These are phyloP conservation scores for Dendrobium nobile DNA, from an alignment of 106 monocot species.

Conservation along the genomic window DNA sequence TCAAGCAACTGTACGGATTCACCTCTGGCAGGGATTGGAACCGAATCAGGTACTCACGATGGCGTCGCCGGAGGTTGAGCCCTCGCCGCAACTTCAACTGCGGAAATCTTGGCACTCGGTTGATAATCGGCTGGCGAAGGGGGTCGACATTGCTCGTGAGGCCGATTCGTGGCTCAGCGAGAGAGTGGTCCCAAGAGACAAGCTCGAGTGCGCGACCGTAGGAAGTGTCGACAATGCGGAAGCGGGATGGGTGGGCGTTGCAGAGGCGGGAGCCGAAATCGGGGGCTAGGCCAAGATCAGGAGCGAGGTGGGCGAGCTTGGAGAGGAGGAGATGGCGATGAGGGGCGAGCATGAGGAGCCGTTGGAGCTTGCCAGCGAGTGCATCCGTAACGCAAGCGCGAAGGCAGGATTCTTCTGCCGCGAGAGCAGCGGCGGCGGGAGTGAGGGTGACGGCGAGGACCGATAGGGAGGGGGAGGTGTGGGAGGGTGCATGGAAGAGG, in stretches of 20 bases:
- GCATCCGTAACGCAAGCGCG: conserved; percentile 15
- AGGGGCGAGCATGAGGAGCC: conserved; percentile 60
- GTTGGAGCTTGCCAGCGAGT: conserved; percentile 68
- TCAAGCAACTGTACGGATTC: conserved; percentile 30
- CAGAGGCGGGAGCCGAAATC: conserved; percentile 70
- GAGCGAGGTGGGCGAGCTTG: conserved; percentile 73
- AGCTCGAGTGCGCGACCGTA: conserved; percentile 73
- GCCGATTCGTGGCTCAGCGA: conserved; percentile 15
- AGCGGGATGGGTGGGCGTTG: conserved; percentile 48
- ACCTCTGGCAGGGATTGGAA: conserved; percentile 52
- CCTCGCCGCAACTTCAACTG: conserved; percentile 51
- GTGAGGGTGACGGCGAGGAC: conserved; percentile 51
- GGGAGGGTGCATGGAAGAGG: conserved; percentile 45
- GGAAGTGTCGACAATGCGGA: conserved; percentile 56
- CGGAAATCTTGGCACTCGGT: conserved; percentile 58
- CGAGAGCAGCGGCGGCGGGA: conserved; percentile 48
- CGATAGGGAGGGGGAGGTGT: conserved; percentile 21
- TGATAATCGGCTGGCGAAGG: conserved; percentile 36
- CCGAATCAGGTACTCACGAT: conserved; percentile 56
- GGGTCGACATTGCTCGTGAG: conserved; percentile 15
- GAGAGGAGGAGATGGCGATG: conserved; percentile 52
- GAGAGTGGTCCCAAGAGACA: conserved; percentile 16
- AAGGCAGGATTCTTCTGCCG: conserved; percentile 25
- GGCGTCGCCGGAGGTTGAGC: conserved; percentile 63
- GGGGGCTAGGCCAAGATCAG: conserved; percentile 73